Conservation (phyloP, 2,329 filamentous ascomycete species). For the Nemania abortiva region DNA sequence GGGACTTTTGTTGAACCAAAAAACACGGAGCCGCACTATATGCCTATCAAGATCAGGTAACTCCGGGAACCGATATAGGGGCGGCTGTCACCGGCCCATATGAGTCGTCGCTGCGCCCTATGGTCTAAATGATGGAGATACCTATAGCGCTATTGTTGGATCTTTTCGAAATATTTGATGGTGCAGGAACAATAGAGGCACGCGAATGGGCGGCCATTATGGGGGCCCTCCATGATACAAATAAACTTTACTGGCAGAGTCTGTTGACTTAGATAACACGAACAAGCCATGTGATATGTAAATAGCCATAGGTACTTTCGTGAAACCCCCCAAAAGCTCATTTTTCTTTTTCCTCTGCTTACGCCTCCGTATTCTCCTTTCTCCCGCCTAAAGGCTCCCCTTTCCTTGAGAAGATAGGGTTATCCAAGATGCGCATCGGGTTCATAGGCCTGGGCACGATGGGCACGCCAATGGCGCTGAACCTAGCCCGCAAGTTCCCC, state of each 20-base stretch:
- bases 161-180: not conserved
- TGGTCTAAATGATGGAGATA: slow-evolving; percentile 9
- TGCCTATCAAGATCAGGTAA: not conserved
- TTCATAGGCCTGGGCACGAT: slow-evolving; percentile 52
- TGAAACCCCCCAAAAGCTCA: not conserved
- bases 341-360: not conserved
- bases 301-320: not conserved
- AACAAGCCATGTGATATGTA: not conserved
- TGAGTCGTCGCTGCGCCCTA: slow-evolving; percentile 16
- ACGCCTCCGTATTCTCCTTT: not conserved
- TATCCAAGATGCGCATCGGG: slow-evolving; percentile 42
- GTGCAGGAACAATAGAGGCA: not conserved
- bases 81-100: slow-evolving; percentile 26
- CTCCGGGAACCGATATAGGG: slow-evolving; percentile 15
- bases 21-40: too few species aligned
- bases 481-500: slow-evolving; percentile 46
- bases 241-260: not conserved
- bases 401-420: not conserved
- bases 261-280: not conserved
- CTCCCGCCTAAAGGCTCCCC: not conserved
- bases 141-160: too few species aligned
- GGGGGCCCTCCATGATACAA: not conserved
- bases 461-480: slow-evolving; percentile 53
- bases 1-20: too few species aligned
- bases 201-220: too few species aligned